Conservation (phyloP, 768 basidiomycete genomes). For the Scleroderma citrinum region DNA sequence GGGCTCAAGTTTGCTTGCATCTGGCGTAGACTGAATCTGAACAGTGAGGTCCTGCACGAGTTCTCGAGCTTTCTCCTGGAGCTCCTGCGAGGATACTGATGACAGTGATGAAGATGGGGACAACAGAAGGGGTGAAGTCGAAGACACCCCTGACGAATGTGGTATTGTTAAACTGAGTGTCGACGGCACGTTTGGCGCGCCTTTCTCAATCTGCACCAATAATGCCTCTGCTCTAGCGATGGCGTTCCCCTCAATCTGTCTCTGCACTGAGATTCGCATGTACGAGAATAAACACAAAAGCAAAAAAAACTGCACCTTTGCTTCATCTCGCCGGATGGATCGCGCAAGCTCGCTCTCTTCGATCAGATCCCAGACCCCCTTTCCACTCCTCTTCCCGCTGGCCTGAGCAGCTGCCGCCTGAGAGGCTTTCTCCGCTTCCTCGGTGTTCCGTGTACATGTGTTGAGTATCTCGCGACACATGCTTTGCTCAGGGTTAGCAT, state of each 20-base stretch:
- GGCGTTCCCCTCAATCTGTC: background rate
- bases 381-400: slow-evolving; percentile 52
- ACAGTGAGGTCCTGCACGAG: slow-evolving; percentile 46
- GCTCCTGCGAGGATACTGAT: slow-evolving; percentile 23
- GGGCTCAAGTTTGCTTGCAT: slow-evolving; percentile 58
- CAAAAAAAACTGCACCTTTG: slow-evolving; percentile 48
- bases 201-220: slow-evolving; percentile 34
- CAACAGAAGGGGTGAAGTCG: slow-evolving; percentile 14
- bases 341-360: slow-evolving; percentile 80
- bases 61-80: slow-evolving; percentile 46
- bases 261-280: slow-evolving; percentile 1
- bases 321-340: slow-evolving; percentile 48
- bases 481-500: slow-evolving; percentile 22
- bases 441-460: slow-evolving; percentile 89
- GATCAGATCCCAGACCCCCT: slow-evolving; percentile 80
- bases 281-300: background rate
- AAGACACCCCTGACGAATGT: background rate
- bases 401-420: slow-evolving; percentile 7
- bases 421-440: slow-evolving; percentile 57
- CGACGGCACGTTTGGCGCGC: slow-evolving; percentile 2
- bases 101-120: slow-evolving; percentile 3
- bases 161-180: slow-evolving; percentile 1
- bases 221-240: slow-evolving; percentile 16
- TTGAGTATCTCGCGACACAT: slow-evolving; percentile 88
- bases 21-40: slow-evolving; percentile 50